Percentiles rank a stretch among this genome's conserved stretches.
phyloP scores from a whole-genome alignment of 129 eudicot species.

The Calendula officinalis region DNA sequence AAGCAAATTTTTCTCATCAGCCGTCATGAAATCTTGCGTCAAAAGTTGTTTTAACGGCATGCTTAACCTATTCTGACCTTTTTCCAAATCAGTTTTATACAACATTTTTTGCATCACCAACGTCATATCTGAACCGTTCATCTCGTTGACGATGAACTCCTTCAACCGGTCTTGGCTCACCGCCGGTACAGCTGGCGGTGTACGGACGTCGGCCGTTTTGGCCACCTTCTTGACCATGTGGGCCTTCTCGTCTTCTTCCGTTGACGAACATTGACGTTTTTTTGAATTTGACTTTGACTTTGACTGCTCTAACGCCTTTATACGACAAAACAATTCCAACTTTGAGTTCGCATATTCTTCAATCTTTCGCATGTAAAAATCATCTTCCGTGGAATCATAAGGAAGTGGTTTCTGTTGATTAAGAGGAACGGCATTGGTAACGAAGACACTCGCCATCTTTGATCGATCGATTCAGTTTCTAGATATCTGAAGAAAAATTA shows the following conservation, averaged over 20 bases:
- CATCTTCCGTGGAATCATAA: no score
- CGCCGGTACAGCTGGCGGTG: not conserved
- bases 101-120: slow-evolving; percentile 3
- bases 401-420: no score
- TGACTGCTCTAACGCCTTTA: no score
- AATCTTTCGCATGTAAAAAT: no score
- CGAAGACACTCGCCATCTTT: no score
- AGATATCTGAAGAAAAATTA: no score
- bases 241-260: not conserved
- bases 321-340: no score
- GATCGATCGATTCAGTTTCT: no score
- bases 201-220: not conserved
- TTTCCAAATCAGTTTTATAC: slow-evolving; percentile 2
- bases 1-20: not conserved
- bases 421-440: no score
- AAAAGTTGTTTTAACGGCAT: slow-evolving; percentile 1
- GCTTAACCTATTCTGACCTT: not conserved
- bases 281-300: no score
- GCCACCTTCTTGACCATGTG: not conserved
- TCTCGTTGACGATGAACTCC: slow-evolving; percentile 16
- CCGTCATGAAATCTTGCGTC: not conserved
- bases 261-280: no score
- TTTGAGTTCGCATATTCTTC: no score
- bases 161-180: not conserved
- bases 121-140: slow-evolving; percentile 1